phyloP scores from a whole-genome alignment of 139 green algal genomes.

The Coccomyxa sp. region DNA sequence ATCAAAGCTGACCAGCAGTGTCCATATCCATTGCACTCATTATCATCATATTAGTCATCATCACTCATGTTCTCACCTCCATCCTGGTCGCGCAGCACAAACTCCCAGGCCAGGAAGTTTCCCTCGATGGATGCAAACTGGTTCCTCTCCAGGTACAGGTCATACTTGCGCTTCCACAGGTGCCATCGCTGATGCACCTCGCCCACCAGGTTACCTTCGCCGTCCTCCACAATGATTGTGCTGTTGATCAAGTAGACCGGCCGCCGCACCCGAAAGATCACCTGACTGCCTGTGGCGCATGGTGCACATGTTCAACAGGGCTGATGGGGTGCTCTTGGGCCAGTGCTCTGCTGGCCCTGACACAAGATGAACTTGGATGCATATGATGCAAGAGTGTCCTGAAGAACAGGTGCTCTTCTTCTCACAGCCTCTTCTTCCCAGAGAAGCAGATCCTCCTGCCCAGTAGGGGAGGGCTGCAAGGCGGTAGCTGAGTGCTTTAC shows the following conservation, averaged over 20 bases:
- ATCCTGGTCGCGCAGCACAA: conserved; percentile 68
- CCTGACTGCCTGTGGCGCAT: conserved; percentile 38
- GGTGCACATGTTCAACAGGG: neutral
- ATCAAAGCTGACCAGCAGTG: too few species aligned
- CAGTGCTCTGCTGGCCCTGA: too few species aligned
- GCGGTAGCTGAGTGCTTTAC: too few species aligned
- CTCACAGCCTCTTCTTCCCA: too few species aligned
- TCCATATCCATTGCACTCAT: too few species aligned
- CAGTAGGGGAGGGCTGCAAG: too few species aligned
- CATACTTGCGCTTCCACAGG: conserved; percentile 69
- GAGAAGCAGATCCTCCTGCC: too few species aligned
- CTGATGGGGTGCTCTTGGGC: too few species aligned
- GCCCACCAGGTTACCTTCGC: conserved; percentile 42
- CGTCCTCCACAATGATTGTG: conserved; percentile 48
- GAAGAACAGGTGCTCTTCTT: too few species aligned
- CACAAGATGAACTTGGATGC: too few species aligned
- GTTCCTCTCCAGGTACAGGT: conserved; percentile 68
- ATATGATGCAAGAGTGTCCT: too few species aligned
- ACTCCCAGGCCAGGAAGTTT: conserved; percentile 84
- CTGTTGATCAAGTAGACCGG: conserved; percentile 77
- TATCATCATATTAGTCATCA: too few species aligned
- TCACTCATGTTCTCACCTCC: conserved; percentile 53
- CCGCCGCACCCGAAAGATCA: conserved; percentile 71
- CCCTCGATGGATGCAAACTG: conserved; percentile 72
- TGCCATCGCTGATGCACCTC: conserved; percentile 84